Base-by-base conservation (phyloP, 1,139 yeast genomes). In the Dujonia santamariae region DNA sequence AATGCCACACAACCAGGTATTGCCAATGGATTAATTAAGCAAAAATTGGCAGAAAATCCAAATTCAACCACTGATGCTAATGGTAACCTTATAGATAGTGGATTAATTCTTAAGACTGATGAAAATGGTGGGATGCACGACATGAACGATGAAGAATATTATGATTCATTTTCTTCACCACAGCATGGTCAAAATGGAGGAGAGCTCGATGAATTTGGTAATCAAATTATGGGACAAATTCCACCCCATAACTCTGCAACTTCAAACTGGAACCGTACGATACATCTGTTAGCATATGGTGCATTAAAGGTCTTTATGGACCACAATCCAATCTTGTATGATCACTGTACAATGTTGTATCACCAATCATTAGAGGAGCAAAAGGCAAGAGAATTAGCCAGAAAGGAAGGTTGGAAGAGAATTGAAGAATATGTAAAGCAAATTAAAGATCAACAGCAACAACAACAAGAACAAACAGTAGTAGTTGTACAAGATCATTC, bases 271-370 rank as follows among this genome's bases (percentile, higher is more conserved):
- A 92, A 92, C 57, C 76, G 95, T 48, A 87, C 95, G 32, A 90
- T 92, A 32, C 95, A 92, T 49, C 80, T 87, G 38, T 78, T 92
- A 69, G 92, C 96, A 3, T 88, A 79, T 61, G 86, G 86, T 37
- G 96, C 97, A 0, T 71, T 92, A 49, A 88, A 90, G 56, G 85
- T 87, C 40, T 90, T 94, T 51, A 80, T 90, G 85, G 97, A 92
- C 53, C 85, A 94, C 38, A 90, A 88, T 56, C 95, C 96, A 12
- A 80, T 83, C 7, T 68, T 92, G 29, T 94, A 87, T 58, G 97
- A 90, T 54, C 94, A 88, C 54, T 92, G 97, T 55, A 85, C 95
- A 15, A 75, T 86, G 53, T 65, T 87, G 46, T 90, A 90, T 59
- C 83, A 87, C 50, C 87, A 82, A 54, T 77, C 80, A 27, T 65